Conservation (phyloP, 108 stramenopile species). For the Hondaea fermentalgiana region DNA sequence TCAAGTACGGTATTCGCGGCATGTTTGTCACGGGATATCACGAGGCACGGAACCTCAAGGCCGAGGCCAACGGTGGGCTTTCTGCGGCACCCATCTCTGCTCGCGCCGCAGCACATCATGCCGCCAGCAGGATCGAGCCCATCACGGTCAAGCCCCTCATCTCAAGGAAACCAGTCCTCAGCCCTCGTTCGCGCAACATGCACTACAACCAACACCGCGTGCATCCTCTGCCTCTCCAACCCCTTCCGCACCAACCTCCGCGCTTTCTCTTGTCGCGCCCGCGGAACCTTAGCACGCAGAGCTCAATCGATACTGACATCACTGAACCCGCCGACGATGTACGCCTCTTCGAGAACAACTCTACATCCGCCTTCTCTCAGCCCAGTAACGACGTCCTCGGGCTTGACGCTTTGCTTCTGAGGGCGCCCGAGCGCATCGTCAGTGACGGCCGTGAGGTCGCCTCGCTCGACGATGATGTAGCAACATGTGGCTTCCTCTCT, state of each 20-base stretch:
- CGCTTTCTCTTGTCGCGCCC: neutral
- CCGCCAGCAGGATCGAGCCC: neutral
- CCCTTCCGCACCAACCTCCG: too few relatives aligned
- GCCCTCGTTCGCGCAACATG: neutral
- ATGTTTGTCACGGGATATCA: neutral
- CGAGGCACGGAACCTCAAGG: neutral
- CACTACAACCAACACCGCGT: too few relatives aligned
- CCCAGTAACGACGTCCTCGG: too few relatives aligned
- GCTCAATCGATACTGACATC: neutral
- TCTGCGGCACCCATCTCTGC: too few relatives aligned
- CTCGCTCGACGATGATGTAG: neutral
- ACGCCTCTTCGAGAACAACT: neutral
- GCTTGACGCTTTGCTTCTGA: too few relatives aligned
- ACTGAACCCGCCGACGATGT: neutral
- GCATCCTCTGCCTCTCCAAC: too few relatives aligned
- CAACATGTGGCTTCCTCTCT: neutral
- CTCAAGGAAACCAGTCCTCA: neutral
- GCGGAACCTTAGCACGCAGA: neutral
- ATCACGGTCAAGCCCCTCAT: neutral
- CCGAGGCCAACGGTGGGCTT: neutral
- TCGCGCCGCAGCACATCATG: too few relatives aligned
- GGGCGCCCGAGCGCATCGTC: neutral
- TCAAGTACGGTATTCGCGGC: constrained; percentile 2
- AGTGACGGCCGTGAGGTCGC: neutral
- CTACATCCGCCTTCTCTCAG: too few relatives aligned